phyloP scores from a whole-genome alignment of 1,284 basidiomycete species.

The Microbotryomycetes sp. region DNA sequence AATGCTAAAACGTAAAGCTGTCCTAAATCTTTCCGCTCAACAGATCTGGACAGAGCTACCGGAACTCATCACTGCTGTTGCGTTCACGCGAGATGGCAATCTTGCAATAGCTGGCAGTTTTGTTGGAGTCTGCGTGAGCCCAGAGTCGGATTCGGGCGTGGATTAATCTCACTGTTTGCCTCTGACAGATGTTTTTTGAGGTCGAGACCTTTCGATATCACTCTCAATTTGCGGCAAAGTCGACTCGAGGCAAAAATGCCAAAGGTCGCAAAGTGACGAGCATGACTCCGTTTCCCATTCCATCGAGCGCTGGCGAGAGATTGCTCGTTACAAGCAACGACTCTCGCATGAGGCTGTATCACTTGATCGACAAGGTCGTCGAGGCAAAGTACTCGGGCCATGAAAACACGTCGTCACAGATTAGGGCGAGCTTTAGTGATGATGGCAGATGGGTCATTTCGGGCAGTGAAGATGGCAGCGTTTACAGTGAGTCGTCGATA shows the following conservation, averaged over 20 bases:
- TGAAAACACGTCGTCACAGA: slow-evolving; percentile 37
- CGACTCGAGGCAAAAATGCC: slow-evolving; percentile 37
- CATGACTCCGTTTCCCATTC: slow-evolving; percentile 35
- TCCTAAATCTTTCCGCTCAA: not conserved
- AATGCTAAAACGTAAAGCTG: not conserved
- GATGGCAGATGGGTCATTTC: slow-evolving; percentile 39
- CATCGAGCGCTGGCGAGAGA: slow-evolving; percentile 31
- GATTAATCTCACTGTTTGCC: not conserved
- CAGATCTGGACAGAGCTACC: slow-evolving; percentile 37
- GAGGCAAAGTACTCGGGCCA: slow-evolving; percentile 33
- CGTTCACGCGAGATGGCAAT: slow-evolving; percentile 39
- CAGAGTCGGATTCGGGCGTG: not conserved
- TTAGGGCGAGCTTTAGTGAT: slow-evolving; percentile 37
- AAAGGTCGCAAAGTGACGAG: slow-evolving; percentile 42
- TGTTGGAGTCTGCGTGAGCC: slow-evolving; percentile 33
- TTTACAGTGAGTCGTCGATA: slow-evolving; percentile 27
- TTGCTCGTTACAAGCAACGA: slow-evolving; percentile 43
- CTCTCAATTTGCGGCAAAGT: slow-evolving; percentile 37
- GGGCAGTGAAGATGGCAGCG: slow-evolving; percentile 39
- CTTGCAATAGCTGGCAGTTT: slow-evolving; percentile 40
- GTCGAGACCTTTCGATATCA: slow-evolving; percentile 36
- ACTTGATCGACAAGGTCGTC: slow-evolving; percentile 34
- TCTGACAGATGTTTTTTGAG: slow-evolving; percentile 35
- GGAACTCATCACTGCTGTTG: slow-evolving; percentile 41
- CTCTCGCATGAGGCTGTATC: slow-evolving; percentile 40